phyloP scores from a whole-genome alignment of 805 yeast genomes.

The Candida hispaniensis region DNA sequence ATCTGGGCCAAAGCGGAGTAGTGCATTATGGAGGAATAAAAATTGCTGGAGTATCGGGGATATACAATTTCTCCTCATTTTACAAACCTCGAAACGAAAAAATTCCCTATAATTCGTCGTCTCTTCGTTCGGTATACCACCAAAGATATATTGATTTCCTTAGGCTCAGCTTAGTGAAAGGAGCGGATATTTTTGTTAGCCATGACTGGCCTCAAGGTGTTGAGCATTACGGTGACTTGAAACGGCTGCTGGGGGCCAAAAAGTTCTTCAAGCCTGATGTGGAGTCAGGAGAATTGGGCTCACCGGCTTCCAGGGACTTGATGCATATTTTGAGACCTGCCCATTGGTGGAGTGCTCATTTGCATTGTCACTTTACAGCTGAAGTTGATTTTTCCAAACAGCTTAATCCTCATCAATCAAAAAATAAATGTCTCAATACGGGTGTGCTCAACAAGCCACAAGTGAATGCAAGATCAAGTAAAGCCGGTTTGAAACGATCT shows the following conservation, averaged over 20 bases:
- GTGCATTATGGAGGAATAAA: constrained; percentile 65
- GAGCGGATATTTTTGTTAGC: constrained; percentile 50
- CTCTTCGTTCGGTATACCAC: constrained; percentile 59
- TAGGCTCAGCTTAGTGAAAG: constrained; percentile 37
- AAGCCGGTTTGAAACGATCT: constrained; percentile 25
- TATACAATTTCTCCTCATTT: constrained; percentile 48
- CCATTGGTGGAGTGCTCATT: constrained; percentile 82
- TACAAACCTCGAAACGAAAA: constrained; percentile 33
- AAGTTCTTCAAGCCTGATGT: constrained; percentile 62
- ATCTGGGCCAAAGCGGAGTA: constrained; percentile 66
- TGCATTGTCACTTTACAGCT: constrained; percentile 69
- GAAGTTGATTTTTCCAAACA: constrained; percentile 29
- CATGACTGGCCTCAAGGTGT: constrained; percentile 96
- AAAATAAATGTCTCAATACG: constrained; percentile 14
- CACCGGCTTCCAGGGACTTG: constrained; percentile 50
- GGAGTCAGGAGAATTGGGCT: constrained; percentile 51
- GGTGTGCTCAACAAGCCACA: constrained; percentile 16
- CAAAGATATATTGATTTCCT: constrained; percentile 50
- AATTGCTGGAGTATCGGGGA: constrained; percentile 80
- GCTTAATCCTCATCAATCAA: constrained; percentile 25
- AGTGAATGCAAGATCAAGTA: constrained; percentile 26
- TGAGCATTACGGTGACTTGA: constrained; percentile 50
- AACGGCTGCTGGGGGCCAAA: constrained; percentile 42
- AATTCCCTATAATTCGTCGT: constrained; percentile 39
- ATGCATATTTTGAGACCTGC: constrained; percentile 47